These are phyloP conservation scores for Echites panduratus DNA, from an alignment of 257 asterid genomes.

Conservation along the genomic window DNA sequence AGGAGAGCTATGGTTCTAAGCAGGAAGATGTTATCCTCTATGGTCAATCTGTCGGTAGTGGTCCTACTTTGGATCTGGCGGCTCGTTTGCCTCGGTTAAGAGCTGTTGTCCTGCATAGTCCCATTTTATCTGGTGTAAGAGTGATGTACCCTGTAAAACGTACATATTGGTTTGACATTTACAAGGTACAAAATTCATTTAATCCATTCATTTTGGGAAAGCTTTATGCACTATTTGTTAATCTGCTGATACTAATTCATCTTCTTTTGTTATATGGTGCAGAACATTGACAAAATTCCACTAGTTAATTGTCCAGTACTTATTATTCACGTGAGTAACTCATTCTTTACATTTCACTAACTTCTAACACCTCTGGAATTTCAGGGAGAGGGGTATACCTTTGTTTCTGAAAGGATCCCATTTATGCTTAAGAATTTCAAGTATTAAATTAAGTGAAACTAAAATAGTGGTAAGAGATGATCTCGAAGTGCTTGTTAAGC, in stretches of 20 bases:
- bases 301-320: slow-evolving; percentile 45
- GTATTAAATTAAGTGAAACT: not conserved
- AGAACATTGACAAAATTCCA: slow-evolving; percentile 56
- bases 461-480: not conserved
- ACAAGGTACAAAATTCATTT: slow-evolving; percentile 26
- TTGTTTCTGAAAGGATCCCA: not conserved
- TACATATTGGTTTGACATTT: slow-evolving; percentile 44
- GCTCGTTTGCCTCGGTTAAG: slow-evolving; percentile 37
- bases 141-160: slow-evolving; percentile 44
- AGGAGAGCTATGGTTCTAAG: slow-evolving; percentile 41
- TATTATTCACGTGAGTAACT: slow-evolving; percentile 68
- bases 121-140: slow-evolving; percentile 41
- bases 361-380: not conserved
- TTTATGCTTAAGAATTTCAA: not conserved
- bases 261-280: slow-evolving; percentile 28
- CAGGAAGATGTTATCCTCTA: slow-evolving; percentile 42
- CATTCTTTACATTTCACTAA: not conserved
- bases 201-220: too few relatives aligned
- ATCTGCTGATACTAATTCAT: slow-evolving; percentile 11
- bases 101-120: slow-evolving; percentile 44
- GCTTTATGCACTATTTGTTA: slow-evolving; percentile 3
- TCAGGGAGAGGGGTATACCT: not conserved
- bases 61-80: slow-evolving; percentile 40
- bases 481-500: not conserved
- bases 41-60: slow-evolving; percentile 51